Base-by-base conservation (phyloP, 768 basidiomycete genomes). In the Lactarius tabidus region DNA sequence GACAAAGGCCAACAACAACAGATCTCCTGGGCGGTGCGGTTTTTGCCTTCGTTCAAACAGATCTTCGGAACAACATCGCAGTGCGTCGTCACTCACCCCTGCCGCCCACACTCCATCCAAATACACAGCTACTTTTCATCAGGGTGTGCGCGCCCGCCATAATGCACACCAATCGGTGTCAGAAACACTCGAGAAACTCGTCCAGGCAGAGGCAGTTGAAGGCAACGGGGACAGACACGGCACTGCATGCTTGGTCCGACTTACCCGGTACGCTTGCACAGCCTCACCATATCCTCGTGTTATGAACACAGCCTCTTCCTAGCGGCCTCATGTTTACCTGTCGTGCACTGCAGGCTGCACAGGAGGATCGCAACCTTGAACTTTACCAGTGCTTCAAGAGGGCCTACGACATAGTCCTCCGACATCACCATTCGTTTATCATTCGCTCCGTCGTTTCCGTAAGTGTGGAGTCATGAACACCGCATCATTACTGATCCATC, bases 11-110 rank as follows among this genome's bases (percentile, higher is more conserved):
- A 38, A 26, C 18, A 18, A 12, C 59, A 54, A 31, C 29, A 89
- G 89, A 90, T 75, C 78, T 90, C 26, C 76, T 90, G 38, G 88
- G 88, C 28, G 82, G 82, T 66, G 83, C 82, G 1, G 80, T 90
- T 45, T 91, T 91, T 75, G 83, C 81, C 52, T 91, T 91, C 71
- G 84, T 91, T 7, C 89, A 91, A 73, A 76, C 80, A 39, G 89
- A 91, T 74, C 79, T 91, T 67, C 79, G 82, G 72, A 82, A 77
- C 67, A 91, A 91, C 73, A 85, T 91, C 43, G 74, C 76, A 65
- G 89, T 86, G 69, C 57, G 82, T 77, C 20, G n/a, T n/a, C 55
- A 2, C 23, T 28, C 29, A 23, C 20, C 60, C 10, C 14, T 45
- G 4, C 9, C 51, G 28, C 39, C 28, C 36, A 35, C n/a, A 12